A percentile compares a stretch with the other conserved stretches of the same genome.
These are phyloP conservation scores for Geotrichum phurueaensis DNA, from an alignment of 1,139 yeast genomes.

Conservation along the genomic window DNA sequence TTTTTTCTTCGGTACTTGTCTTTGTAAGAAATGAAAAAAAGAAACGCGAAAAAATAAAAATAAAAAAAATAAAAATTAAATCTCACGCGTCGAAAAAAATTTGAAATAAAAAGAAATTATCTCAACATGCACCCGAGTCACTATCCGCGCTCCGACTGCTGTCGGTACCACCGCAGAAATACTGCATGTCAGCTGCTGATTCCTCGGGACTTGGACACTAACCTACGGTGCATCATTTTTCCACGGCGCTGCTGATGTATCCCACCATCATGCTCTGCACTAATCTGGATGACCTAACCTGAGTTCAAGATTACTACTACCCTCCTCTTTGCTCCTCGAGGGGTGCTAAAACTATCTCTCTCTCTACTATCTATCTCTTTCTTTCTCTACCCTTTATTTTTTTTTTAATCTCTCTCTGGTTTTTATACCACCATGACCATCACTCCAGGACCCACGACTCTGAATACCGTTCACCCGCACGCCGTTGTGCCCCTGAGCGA, in stretches of 20 bases:
- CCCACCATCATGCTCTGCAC: too few species aligned
- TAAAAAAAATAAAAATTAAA: not conserved
- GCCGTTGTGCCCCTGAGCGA: constrained; percentile 1
- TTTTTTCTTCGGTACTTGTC: not conserved
- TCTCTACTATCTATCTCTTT: not conserved
- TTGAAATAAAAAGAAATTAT: not conserved
- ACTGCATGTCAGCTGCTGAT: not conserved
- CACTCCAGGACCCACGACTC: not conserved
- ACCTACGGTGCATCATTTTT: too few species aligned
- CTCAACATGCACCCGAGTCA: not conserved
- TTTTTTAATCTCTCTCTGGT: not conserved
- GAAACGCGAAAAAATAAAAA: not conserved
- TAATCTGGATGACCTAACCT: too few species aligned
- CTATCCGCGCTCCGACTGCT: not conserved
- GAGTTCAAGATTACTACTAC: too few species aligned
- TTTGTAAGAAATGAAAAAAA: too few species aligned
- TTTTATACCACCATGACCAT: not conserved
- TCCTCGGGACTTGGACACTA: too few species aligned
- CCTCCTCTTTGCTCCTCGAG: too few species aligned
- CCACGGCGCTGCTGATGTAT: too few species aligned
- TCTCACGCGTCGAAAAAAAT: not conserved
- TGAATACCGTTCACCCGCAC: constrained; percentile 1
- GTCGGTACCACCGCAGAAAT: not conserved
- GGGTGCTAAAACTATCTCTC: too few species aligned
- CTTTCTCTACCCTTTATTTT: not conserved